Evolutionary conservation across 2,329 filamentous ascomycete species (phyloP).

Genomic region (Ophiostoma himal-ulmi): DNA sequence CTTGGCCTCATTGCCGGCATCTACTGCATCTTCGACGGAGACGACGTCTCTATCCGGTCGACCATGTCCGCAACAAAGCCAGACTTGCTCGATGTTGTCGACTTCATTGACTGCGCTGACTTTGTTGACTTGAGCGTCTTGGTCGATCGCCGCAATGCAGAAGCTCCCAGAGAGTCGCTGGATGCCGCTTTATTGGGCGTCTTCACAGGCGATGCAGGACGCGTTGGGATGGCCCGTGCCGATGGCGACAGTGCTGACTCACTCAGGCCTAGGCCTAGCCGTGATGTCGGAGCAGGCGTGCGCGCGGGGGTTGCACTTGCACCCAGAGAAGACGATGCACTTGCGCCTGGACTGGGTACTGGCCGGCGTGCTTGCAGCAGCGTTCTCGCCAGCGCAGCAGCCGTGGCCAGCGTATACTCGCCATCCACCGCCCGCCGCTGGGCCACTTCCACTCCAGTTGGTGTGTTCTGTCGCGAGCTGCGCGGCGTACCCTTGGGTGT

Average conservation of each 20-base stretch:
- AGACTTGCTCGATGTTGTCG: conserved; percentile 16
- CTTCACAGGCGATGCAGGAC: conserved; percentile 4
- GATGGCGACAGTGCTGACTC: background rate
- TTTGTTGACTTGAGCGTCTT: background rate
- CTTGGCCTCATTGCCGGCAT: background rate
- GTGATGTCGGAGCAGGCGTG: background rate
- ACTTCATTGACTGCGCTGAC: conserved; percentile 29
- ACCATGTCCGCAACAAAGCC: conserved; percentile 49
- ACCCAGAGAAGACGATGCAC: background rate
- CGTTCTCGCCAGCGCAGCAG: conserved; percentile 13
- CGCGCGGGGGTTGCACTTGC: background rate
- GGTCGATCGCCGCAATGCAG: background rate
- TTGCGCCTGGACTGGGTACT: background rate
- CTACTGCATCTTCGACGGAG: conserved; percentile 14
- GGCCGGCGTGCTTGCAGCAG: conserved; percentile 7
- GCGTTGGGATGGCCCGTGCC: conserved; percentile 2
- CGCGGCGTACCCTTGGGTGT: background rate
- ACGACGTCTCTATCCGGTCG: conserved; percentile 44
- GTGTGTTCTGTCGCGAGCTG: background rate
- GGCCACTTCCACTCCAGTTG: background rate
- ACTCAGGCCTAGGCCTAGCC: background rate
- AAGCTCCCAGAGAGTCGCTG: conserved; percentile 11
- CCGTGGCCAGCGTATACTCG: conserved; percentile 15
- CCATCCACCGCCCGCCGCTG: conserved; percentile 1
- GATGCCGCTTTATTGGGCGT: background rate